Evolutionary conservation across 2,329 filamentous ascomycete genomes (phyloP).

Genomic region (Boeremia exigua): DNA sequence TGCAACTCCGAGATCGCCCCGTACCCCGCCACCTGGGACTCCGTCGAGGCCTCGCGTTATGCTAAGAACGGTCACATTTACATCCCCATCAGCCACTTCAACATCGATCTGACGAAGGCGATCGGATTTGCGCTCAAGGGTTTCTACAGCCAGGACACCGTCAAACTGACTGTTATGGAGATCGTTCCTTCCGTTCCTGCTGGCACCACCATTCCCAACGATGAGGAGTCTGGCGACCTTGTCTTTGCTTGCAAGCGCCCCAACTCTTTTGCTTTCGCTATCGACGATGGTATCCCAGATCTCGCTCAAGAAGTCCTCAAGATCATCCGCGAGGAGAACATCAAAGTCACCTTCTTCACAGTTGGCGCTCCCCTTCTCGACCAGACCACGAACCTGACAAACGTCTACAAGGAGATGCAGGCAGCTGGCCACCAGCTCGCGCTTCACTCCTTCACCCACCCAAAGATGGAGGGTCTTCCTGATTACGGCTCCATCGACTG

Average conservation of each 20-base stretch:
- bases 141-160: constrained; percentile 61
- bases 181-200: constrained; percentile 63
- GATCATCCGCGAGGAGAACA: constrained; percentile 65
- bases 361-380: constrained; percentile 69
- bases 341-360: constrained; percentile 75
- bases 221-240: constrained; percentile 66
- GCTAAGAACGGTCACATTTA: constrained; percentile 64
- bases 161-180: constrained; percentile 65
- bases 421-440: constrained; percentile 70
- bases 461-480: constrained; percentile 66
- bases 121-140: constrained; percentile 69
- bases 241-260: constrained; percentile 70
- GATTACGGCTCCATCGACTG: constrained; percentile 63
- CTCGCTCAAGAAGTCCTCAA: constrained; percentile 66
- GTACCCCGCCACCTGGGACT: constrained; percentile 72
- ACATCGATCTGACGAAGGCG: constrained; percentile 62
- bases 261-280: constrained; percentile 74
- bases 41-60: constrained; percentile 69
- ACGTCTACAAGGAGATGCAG: constrained; percentile 69
- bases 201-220: constrained; percentile 61
- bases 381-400: constrained; percentile 64
- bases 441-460: constrained; percentile 72
- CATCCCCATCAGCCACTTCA: constrained; percentile 71
- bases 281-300: constrained; percentile 70
- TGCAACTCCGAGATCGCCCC: constrained; percentile 64